Conservation (phyloP, 129 eudicot genomes). For the Oenanthe sinensis region DNA sequence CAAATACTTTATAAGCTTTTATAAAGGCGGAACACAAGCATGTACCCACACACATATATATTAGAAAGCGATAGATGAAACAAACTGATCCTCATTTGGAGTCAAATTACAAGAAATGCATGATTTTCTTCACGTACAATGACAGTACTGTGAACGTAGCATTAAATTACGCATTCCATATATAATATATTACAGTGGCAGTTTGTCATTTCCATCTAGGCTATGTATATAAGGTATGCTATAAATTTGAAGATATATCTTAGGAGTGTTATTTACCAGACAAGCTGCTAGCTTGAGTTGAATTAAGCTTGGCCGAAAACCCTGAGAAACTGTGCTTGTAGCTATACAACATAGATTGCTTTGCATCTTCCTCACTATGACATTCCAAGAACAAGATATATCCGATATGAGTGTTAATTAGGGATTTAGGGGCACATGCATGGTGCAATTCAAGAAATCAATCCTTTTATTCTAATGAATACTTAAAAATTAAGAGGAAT, state of each 20-base stretch:
- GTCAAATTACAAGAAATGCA: too few relatives aligned
- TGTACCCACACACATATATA: too few relatives aligned
- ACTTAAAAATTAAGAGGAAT: not conserved
- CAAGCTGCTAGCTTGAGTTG: slow-evolving; percentile 57
- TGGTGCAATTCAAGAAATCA: not conserved
- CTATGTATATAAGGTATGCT: not conserved
- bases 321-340: slow-evolving; percentile 80
- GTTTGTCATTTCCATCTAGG: not conserved
- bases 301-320: slow-evolving; percentile 55
- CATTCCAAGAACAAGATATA: not conserved
- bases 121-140: too few relatives aligned
- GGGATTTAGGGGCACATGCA: not conserved
- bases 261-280: slow-evolving; percentile 26
- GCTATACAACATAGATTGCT: slow-evolving; percentile 54
- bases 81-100: too few relatives aligned
- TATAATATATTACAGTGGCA: too few relatives aligned
- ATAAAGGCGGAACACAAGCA: not conserved
- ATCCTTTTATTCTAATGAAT: too few relatives aligned
- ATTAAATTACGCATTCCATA: not conserved
- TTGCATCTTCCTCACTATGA: slow-evolving; percentile 51
- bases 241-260: not conserved
- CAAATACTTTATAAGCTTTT: not conserved
- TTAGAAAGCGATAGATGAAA: too few relatives aligned
- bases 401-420: not conserved
- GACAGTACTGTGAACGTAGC: not conserved